Evolutionary conservation across 2,329 filamentous ascomycete genomes (phyloP).

Genomic region (Penicillium hesseltinei): DNA sequence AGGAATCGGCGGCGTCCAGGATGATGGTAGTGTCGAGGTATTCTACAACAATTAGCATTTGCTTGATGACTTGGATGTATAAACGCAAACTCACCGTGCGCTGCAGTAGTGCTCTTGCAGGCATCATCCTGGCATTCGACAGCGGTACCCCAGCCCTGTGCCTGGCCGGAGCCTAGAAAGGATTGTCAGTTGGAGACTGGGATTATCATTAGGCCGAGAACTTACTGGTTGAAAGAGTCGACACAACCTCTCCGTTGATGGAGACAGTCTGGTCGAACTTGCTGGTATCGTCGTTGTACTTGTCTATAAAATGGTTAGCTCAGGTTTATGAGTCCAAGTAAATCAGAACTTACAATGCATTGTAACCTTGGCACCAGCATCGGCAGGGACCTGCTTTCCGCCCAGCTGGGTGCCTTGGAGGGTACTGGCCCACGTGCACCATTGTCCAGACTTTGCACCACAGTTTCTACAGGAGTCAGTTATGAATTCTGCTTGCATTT

Average conservation of each 20-base stretch:
- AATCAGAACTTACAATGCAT: background rate
- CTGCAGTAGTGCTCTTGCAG: background rate
- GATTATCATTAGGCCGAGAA: background rate
- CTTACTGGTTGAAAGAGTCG: background rate
- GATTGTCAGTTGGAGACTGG: background rate
- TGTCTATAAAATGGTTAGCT: background rate
- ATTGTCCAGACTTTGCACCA: background rate
- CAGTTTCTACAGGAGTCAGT: background rate
- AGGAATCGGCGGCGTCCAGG: background rate
- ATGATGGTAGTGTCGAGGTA: background rate
- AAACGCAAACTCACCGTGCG: background rate
- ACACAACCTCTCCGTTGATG: background rate
- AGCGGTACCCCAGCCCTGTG: background rate
- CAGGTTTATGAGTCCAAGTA: background rate
- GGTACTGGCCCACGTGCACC: background rate
- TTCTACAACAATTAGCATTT: background rate
- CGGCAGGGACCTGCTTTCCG: background rate
- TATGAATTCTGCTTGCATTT: background rate
- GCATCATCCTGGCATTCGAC: background rate
- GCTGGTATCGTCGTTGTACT: background rate
- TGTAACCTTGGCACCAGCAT: background rate
- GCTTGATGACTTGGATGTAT: background rate
- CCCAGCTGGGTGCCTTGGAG: background rate
- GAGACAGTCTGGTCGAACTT: background rate
- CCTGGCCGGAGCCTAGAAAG: background rate